These are phyloP conservation scores for Russula virescens DNA, from an alignment of 768 basidiomycete genomes.

Conservation along the genomic window DNA sequence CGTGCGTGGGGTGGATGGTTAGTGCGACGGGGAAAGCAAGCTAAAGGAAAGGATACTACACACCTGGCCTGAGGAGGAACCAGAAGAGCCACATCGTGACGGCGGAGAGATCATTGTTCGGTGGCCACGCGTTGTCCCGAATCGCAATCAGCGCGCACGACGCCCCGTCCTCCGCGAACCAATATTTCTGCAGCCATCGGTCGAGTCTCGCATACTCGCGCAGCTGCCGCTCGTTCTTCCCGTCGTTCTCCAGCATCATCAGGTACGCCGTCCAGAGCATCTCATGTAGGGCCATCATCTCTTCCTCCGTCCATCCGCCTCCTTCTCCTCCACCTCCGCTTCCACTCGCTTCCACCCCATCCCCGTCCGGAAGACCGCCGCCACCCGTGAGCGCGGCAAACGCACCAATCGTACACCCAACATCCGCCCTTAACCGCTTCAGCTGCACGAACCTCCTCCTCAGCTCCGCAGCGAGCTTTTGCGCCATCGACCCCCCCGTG, in stretches of 20 bases:
- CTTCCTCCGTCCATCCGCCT: slow-evolving; percentile 23
- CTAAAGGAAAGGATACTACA: slow-evolving; percentile 27
- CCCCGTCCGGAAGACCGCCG: not conserved
- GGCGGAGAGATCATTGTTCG: slow-evolving; percentile 44
- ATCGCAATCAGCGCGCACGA: slow-evolving; percentile 44
- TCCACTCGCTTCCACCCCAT: too few relatives aligned
- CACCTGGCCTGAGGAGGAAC: slow-evolving; percentile 61
- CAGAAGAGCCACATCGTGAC: slow-evolving; percentile 78
- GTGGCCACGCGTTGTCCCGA: slow-evolving; percentile 49
- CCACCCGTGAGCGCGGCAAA: not conserved
- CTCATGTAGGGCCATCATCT: slow-evolving; percentile 34
- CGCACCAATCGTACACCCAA: slow-evolving; percentile 33
- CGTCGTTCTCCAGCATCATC: slow-evolving; percentile 79
- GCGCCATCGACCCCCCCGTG: slow-evolving; percentile 31
- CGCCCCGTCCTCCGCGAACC: slow-evolving; percentile 56
- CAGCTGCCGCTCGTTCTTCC: slow-evolving; percentile 65
- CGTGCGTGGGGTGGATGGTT: too few relatives aligned
- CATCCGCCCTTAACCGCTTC: slow-evolving; percentile 46
- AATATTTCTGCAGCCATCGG: slow-evolving; percentile 59
- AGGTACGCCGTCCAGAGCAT: slow-evolving; percentile 64
- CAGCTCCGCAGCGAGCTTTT: slow-evolving; percentile 55
- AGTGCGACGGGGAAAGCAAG: not conserved
- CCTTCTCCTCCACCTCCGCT: too few relatives aligned
- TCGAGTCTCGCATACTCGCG: slow-evolving; percentile 60
- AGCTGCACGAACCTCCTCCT: slow-evolving; percentile 53